Conservation (phyloP, 768 basidiomycete genomes). For the Leccinum subgranulosum region DNA sequence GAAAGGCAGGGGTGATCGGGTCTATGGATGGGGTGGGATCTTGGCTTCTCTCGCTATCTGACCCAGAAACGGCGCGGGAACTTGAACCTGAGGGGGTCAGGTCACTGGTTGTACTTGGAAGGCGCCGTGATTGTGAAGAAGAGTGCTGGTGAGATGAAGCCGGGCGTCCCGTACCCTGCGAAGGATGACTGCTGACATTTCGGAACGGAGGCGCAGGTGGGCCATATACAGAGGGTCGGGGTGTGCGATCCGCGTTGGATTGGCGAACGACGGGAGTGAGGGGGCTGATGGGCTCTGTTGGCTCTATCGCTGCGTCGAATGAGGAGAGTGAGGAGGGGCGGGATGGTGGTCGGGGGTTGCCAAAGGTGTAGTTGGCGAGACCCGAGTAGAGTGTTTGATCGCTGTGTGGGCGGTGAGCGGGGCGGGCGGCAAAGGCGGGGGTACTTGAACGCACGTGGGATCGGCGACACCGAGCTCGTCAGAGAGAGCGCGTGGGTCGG, state of each 20-base stretch:
- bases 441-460: slow-evolving; percentile 6
- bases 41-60: slow-evolving; percentile 34
- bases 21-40: slow-evolving; percentile 36
- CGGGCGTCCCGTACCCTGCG: slow-evolving; percentile 28
- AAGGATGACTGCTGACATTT: slow-evolving; percentile 34
- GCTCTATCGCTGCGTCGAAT: slow-evolving; percentile 11
- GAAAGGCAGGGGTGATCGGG: slow-evolving; percentile 23
- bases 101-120: slow-evolving; percentile 3
- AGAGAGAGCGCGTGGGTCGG: slow-evolving; percentile 28
- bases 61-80: slow-evolving; percentile 15
- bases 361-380: slow-evolving; percentile 43
- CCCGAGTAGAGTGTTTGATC: slow-evolving; percentile 32
- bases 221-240: slow-evolving; percentile 41
- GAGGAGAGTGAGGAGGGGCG: slow-evolving; percentile 15
- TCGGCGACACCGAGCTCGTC: slow-evolving; percentile 21
- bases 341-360: slow-evolving; percentile 25
- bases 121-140: slow-evolving; percentile 15
- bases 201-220: slow-evolving; percentile 4
- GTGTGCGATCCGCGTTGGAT: slow-evolving; percentile 39
- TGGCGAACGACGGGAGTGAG: slow-evolving; percentile 29
- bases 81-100: neutral
- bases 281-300: slow-evolving; percentile 35
- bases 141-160: slow-evolving; percentile 14
- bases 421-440: neutral
- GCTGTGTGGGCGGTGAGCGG: neutral